Conservation (phyloP, 2,329 filamentous ascomycete genomes). For the Capronia coronata region DNA sequence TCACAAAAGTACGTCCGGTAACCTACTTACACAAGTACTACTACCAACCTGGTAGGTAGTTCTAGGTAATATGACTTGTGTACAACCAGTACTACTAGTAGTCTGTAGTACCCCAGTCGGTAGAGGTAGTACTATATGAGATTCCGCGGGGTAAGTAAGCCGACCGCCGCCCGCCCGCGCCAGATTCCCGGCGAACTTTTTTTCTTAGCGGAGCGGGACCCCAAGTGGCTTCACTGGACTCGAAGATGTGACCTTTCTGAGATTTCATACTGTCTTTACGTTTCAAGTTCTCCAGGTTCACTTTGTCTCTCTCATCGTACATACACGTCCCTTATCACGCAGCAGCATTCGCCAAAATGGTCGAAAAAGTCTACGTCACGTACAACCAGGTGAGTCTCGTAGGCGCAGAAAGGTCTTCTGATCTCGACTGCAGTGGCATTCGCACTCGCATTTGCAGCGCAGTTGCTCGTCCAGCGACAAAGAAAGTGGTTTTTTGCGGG, state of each 20-base stretch:
- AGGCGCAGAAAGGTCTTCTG: too few species aligned
- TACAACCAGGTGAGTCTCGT: conserved; percentile 71
- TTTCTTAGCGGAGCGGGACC: background rate
- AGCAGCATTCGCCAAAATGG: conserved; percentile 46
- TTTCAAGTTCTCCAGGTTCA: background rate
- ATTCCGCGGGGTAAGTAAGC: background rate
- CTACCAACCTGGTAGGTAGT: too few species aligned
- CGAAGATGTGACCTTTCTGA: background rate
- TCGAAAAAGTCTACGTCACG: conserved; percentile 80
- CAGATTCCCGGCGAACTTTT: background rate
- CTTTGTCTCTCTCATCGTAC: background rate
- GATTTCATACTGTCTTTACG: too few species aligned
- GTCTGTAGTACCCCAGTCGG: too few species aligned
- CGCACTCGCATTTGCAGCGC: background rate
- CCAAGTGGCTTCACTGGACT: background rate
- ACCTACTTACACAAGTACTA: too few species aligned
- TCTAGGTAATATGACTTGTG: too few species aligned
- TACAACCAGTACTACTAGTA: too few species aligned
- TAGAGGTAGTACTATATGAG: background rate
- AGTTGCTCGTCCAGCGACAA: too few species aligned
- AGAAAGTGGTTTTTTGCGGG: too few species aligned
- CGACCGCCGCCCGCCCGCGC: background rate
- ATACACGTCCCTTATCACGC: background rate
- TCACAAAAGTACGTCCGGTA: too few species aligned
- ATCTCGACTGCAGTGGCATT: background rate